phyloP scores from a whole-genome alignment of 2,329 filamentous ascomycete species.

The Paecilomyces variotii region DNA sequence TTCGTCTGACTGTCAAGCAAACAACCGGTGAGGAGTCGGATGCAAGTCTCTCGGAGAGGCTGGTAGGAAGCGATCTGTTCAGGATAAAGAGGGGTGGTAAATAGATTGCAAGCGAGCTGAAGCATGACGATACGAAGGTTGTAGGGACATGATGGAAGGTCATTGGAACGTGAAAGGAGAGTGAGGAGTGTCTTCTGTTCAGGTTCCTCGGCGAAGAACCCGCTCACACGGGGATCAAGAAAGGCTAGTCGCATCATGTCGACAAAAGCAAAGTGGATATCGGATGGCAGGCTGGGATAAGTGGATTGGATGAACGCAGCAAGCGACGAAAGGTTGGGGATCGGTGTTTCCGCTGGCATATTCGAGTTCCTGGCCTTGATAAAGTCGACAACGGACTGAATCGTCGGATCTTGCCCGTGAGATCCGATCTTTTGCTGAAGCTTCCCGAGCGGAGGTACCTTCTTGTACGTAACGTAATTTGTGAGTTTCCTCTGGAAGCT shows the following conservation, averaged over 20 bases:
- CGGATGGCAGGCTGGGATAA: constrained; percentile 49
- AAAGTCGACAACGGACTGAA: constrained; percentile 62
- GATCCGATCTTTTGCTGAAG: constrained; percentile 68
- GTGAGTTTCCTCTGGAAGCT: constrained; percentile 56
- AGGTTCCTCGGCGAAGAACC: constrained; percentile 72
- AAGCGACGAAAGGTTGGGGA: constrained; percentile 64
- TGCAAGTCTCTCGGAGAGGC: constrained; percentile 50
- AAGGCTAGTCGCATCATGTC: constrained; percentile 76
- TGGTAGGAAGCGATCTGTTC: constrained; percentile 51
- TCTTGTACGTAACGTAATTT: constrained; percentile 66
- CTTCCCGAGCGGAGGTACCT: constrained; percentile 75
- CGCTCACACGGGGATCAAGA: constrained; percentile 68
- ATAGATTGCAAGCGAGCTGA: constrained; percentile 79
- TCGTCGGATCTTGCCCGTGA: constrained; percentile 49
- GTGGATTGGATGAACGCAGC: constrained; percentile 52
- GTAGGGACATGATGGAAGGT: constrained; percentile 59
- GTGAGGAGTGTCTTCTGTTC: constrained; percentile 55
- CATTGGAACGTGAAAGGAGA: constrained; percentile 48
- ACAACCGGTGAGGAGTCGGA: constrained; percentile 64
- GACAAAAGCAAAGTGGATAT: constrained; percentile 69
- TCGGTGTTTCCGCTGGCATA: constrained; percentile 55
- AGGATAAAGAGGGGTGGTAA: constrained; percentile 64
- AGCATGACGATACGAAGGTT: constrained; percentile 74
- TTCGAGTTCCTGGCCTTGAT: constrained; percentile 54
- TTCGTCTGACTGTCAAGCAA: constrained; percentile 72